Evolutionary conservation across 2,329 filamentous ascomycete genomes (phyloP).

Genomic region (Elsinoe arachidis): DNA sequence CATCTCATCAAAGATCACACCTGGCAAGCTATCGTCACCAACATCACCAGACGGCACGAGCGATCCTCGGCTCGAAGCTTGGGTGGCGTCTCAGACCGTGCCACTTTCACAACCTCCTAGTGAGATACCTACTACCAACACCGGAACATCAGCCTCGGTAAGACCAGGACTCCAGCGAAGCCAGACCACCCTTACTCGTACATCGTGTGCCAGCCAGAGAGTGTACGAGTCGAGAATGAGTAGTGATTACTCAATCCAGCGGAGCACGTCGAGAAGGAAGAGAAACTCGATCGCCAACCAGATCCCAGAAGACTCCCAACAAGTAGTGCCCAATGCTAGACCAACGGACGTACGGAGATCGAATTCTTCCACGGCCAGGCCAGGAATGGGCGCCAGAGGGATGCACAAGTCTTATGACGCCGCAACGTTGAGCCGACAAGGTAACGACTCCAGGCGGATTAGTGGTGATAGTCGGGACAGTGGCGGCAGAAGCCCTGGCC

Average conservation of each 20-base stretch:
- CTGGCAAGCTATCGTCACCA: background rate
- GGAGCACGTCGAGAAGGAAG: background rate
- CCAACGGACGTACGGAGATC: conserved; percentile 1
- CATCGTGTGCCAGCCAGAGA: conserved; percentile 2
- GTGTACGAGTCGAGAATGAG: conserved; percentile 9
- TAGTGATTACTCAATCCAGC: background rate
- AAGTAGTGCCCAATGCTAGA: background rate
- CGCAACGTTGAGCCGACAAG: background rate
- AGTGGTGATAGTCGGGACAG: conserved; percentile 10
- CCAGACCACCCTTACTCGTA: background rate
- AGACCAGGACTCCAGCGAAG: conserved; percentile 2
- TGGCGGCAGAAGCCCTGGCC: background rate
- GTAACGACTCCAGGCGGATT: background rate
- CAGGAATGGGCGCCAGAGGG: background rate
- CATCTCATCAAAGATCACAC: conserved; percentile 7
- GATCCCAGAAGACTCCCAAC: background rate
- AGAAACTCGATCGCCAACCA: background rate
- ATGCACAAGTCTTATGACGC: background rate
- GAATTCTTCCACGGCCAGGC: background rate
- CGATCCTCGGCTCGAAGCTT: conserved; percentile 2
- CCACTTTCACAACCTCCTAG: background rate
- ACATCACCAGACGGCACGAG: conserved; percentile 7
- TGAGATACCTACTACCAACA: background rate
- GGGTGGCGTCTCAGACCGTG: background rate
- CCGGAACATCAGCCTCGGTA: background rate